Conservation (phyloP, 192 early-diverging fungal species). For the Coemansia sp. region DNA sequence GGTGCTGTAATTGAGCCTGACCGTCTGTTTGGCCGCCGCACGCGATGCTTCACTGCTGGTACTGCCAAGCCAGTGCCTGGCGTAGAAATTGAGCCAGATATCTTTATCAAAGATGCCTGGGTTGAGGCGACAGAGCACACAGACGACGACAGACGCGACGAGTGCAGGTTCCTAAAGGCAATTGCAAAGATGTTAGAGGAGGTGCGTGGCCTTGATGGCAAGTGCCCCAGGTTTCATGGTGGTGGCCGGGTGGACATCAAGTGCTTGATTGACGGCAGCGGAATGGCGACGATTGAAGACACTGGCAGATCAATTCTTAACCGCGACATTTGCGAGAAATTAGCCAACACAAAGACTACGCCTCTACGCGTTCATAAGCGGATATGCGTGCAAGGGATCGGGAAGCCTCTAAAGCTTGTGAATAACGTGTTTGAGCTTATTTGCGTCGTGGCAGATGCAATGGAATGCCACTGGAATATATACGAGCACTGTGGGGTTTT, state of each 20-base stretch:
- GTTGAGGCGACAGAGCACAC: not conserved
- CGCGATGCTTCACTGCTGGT: conserved; percentile 16
- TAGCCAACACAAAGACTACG: not conserved
- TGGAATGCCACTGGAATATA: conserved; percentile 12
- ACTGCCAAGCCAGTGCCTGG: not conserved
- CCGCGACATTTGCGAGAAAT: conserved; percentile 1
- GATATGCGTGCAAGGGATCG: conserved; percentile 9
- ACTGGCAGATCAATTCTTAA: conserved; percentile 1
- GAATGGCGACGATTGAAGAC: conserved; percentile 1
- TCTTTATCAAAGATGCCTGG: conserved; percentile 19
- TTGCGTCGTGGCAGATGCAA: conserved; percentile 18
- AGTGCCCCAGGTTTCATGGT: not conserved
- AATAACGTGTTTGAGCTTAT: conserved; percentile 14
- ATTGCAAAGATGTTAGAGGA: conserved; percentile 4
- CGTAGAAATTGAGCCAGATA: not conserved
- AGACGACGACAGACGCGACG: not conserved
- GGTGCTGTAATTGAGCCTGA: not conserved
- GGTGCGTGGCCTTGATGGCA: not conserved
- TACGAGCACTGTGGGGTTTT: conserved; percentile 1
- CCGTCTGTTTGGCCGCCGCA: conserved; percentile 17
- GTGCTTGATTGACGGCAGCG: not conserved
- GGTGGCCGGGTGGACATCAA: conserved; percentile 9
- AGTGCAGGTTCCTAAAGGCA: not conserved
- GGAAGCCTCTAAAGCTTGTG: conserved; percentile 11
- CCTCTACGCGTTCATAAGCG: conserved; percentile 13